phyloP scores from a whole-genome alignment of 768 basidiomycete species.

The Lyophyllum atratum region DNA sequence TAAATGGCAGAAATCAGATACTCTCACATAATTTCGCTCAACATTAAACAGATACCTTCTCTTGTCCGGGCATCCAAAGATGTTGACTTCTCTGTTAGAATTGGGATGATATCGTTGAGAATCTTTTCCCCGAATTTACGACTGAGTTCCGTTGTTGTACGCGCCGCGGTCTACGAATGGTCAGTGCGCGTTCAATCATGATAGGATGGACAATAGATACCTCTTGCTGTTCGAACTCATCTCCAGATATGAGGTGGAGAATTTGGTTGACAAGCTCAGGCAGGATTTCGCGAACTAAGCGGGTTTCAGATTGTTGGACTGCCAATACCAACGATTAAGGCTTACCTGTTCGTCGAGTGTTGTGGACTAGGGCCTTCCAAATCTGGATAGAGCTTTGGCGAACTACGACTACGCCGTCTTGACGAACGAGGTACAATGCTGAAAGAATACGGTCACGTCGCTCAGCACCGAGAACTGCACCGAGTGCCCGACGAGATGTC shows the following conservation, averaged over 20 bases:
- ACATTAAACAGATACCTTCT: conserved; percentile 85
- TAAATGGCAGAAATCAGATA: neutral
- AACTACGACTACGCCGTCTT: conserved; percentile 88
- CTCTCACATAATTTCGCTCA: conserved; percentile 85
- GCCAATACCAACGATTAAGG: neutral
- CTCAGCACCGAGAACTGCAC: conserved; percentile 86
- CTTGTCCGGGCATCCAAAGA: conserved; percentile 66
- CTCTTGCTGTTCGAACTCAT: conserved; percentile 89
- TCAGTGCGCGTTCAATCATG: neutral
- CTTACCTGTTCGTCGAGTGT: conserved; percentile 87
- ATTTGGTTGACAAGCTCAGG: conserved; percentile 81
- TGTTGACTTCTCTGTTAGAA: conserved; percentile 66
- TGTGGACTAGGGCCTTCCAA: conserved; percentile 97
- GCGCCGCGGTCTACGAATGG: conserved; percentile 70
- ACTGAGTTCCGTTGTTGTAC: conserved; percentile 87
- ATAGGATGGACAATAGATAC: conserved; percentile 38
- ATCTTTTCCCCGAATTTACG: conserved; percentile 95
- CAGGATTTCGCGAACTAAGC: conserved; percentile 83
- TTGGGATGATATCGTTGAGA: conserved; percentile 78
- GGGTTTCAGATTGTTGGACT: neutral
- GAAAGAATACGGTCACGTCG: conserved; percentile 90
- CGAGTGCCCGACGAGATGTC: conserved; percentile 79
- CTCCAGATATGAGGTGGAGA: conserved; percentile 73
- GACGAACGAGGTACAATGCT: conserved; percentile 88
- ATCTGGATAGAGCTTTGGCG: conserved; percentile 92